phyloP scores from a whole-genome alignment of 2,329 filamentous ascomycete species.

The Fusarium nisikadoi region DNA sequence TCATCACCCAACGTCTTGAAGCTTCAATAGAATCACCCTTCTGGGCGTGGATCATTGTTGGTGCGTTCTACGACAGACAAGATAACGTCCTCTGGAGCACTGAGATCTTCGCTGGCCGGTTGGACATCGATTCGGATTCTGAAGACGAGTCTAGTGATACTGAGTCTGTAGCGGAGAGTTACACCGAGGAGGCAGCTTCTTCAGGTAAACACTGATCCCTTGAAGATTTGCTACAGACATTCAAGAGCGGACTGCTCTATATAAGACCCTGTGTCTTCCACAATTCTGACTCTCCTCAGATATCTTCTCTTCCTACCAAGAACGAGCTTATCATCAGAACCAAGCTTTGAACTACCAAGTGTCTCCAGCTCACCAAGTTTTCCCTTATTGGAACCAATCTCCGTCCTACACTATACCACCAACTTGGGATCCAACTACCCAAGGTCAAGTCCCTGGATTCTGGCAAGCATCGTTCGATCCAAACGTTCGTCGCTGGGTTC shows the following conservation, averaged over 20 bases:
- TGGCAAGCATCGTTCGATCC: constrained; percentile 51
- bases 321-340: background rate
- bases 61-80: constrained; percentile 58
- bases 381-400: constrained; percentile 15
- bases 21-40: constrained; percentile 46
- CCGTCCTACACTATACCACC: constrained; percentile 5
- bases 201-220: constrained; percentile 33
- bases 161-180: constrained; percentile 19
- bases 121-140: constrained; percentile 42
- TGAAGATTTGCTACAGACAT: background rate
- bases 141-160: constrained; percentile 36
- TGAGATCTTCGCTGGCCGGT: constrained; percentile 54
- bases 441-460: constrained; percentile 48
- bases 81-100: constrained; percentile 58
- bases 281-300: constrained; percentile 25
- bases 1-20: constrained; percentile 57
- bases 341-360: background rate
- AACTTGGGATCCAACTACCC: constrained; percentile 45
- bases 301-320: constrained; percentile 15
- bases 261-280: constrained; percentile 8
- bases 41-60: constrained; percentile 61
- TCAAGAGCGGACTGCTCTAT: constrained; percentile 10
- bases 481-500: constrained; percentile 47
- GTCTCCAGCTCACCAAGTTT: constrained; percentile 4
- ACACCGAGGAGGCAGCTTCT: constrained; percentile 22